Evolutionary conservation across 2,329 filamentous ascomycete species (phyloP), one percentile per base, ranked within the genome.

Genomic region (Arthrinium phaeospermum): DNA sequence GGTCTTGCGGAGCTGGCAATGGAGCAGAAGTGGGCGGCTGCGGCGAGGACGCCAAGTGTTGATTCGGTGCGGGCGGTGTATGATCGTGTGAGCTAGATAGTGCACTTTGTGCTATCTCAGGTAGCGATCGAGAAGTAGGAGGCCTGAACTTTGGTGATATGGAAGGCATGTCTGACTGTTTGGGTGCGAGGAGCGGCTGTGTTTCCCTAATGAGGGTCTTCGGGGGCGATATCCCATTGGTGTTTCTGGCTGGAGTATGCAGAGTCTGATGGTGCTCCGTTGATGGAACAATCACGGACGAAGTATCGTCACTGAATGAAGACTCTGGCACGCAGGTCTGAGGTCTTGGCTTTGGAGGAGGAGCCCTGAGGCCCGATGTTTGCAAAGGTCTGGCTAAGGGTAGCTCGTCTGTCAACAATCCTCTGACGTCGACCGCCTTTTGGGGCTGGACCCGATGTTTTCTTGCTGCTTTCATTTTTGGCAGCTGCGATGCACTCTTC

Each of bases 251-350:
- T 53, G 57, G 57, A 41, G 57, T 64, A 13, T 24, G 57, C 8
- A 64, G 57, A 24, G 30, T 41, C 8, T n/a, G 13, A 64, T 41
- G 57, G 19, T 64, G 34, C 16, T 64, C 57, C 1, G 57, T 64
- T n/a, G 57, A 64, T 41, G 68, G 68, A 10, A 70, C 30, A 30
- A 47, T 12, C 10, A 44, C 46, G 3, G 67, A 68, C 46, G 67
- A 47, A 22, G 67, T 30, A 4, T 68, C 67, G 24, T 68, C 67
- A 47, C 67, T 68, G 13, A 68, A 47, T 30, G 45, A 68, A 12
- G 67, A 68, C 6, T 46, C 41, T n/a, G 27, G 45, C 7, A 68
- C 44, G 19, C n/a, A 41, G 41, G 8, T 64, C 6, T 64, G 57
- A 64, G 34, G 57, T 49, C 27, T 34, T 49, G 67, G 14, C 16